These are phyloP conservation scores for Rickenella mellea DNA, from an alignment of 768 basidiomycete genomes.

Conservation along the genomic window DNA sequence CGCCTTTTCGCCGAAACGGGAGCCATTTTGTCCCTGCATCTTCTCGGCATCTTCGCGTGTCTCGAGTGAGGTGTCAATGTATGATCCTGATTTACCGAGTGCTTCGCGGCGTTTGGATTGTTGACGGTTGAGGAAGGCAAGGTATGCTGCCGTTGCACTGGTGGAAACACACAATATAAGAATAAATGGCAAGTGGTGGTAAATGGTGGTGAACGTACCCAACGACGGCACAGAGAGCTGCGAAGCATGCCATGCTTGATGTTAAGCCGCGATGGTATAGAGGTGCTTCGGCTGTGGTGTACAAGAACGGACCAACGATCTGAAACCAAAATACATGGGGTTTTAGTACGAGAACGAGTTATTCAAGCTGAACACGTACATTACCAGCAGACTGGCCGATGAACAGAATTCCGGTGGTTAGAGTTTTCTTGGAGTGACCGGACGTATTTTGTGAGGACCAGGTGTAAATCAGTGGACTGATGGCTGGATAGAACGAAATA, in stretches of 20 bases:
- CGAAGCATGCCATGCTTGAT: constrained; percentile 29
- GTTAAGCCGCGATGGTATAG: constrained; percentile 29
- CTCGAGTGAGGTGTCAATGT: constrained; percentile 32
- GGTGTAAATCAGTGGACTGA: constrained; percentile 27
- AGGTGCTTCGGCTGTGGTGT: constrained; percentile 26
- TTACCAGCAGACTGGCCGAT: constrained; percentile 38
- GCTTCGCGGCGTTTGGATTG: constrained; percentile 24
- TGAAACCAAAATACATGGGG: constrained; percentile 6
- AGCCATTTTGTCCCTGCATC: constrained; percentile 5
- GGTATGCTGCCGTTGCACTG: constrained; percentile 27
- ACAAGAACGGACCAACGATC: constrained; percentile 29
- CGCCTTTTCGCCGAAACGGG: constrained; percentile 18
- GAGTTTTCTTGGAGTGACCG: constrained; percentile 32
- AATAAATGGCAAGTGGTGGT: not conserved
- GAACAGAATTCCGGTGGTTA: constrained; percentile 34
- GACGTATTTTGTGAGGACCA: constrained; percentile 33
- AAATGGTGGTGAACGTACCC: constrained; percentile 16
- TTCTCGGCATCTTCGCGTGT: constrained; percentile 11
- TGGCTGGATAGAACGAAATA: not conserved
- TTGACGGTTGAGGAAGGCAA: constrained; percentile 26
- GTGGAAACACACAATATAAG: not conserved
- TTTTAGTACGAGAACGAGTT: too few species aligned
- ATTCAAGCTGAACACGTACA: constrained; percentile 17
- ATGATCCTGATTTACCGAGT: constrained; percentile 22
- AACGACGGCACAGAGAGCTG: constrained; percentile 23